Conservation (phyloP, 2,329 filamentous ascomycete genomes). For the Nemania sp. region DNA sequence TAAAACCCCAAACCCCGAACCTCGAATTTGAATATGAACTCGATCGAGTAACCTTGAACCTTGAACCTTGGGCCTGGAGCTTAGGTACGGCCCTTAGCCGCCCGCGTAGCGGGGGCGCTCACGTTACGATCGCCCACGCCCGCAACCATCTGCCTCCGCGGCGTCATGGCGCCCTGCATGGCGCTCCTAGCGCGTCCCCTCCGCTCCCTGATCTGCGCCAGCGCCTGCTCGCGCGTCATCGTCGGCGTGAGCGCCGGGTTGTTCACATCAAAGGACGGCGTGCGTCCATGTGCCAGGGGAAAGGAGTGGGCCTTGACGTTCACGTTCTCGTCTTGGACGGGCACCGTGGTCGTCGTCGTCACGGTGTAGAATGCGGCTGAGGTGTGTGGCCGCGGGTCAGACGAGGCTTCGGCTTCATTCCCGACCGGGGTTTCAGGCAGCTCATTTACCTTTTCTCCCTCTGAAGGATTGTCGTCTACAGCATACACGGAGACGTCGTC, state of each 20-base stretch:
- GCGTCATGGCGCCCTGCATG: constrained; percentile 71
- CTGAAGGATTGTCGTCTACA: constrained; percentile 15
- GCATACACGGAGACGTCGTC: constrained; percentile 14
- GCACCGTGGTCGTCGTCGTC: constrained; percentile 65
- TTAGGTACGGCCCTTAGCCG: constrained; percentile 46
- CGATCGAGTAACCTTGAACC: no score
- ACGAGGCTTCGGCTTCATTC: neutral
- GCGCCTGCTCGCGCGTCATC: constrained; percentile 78
- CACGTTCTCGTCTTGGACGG: constrained; percentile 60
- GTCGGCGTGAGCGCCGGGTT: constrained; percentile 73
- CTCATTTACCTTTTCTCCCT: constrained; percentile 20
- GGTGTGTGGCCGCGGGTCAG: constrained; percentile 58
- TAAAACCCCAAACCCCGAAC: neutral
- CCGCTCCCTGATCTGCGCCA: constrained; percentile 79
- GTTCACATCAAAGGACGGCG: constrained; percentile 63
- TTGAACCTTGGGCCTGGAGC: constrained; percentile 25
- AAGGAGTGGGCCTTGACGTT: constrained; percentile 49
- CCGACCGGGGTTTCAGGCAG: constrained; percentile 26
- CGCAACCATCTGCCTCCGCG: constrained; percentile 68
- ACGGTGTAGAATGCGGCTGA: constrained; percentile 61
- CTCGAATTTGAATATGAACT: constrained; percentile 2
- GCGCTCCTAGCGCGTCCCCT: constrained; percentile 77
- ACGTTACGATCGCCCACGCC: constrained; percentile 60
- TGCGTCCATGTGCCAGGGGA: constrained; percentile 38
- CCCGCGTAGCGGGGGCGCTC: constrained; percentile 59